Evolutionary conservation across 768 basidiomycete genomes (phyloP), one percentile per base, ranked within the genome.

Genomic region (Leccinum truebloodii): DNA sequence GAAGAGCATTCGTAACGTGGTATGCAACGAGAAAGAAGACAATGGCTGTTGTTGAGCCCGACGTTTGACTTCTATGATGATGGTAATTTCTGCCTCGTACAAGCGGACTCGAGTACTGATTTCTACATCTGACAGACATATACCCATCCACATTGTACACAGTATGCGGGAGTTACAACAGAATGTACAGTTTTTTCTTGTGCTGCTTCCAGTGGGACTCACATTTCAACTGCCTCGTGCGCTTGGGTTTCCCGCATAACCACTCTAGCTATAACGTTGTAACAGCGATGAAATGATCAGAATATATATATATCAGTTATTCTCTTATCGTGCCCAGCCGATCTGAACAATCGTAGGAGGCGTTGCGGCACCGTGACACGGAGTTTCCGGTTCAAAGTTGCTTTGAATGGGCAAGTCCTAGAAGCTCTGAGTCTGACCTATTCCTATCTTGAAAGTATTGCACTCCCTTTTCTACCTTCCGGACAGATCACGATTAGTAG

Each of bases 1-100:
- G 59, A 52, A 66, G 67, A 37, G 69, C 62, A 7, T 59, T 70
- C 48, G 1, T 66, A 22, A 28, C 39, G 22, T 71, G 69, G 69
- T 13, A 54, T 32, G 57, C 52, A 22, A 44, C 26, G 44, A 66
- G 57, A 50, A 37, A 53, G 49, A 69, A 71, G 58, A 18, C 37
- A 6, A 32, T 8, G 6, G 54, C 52, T 51, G 20, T 51, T 9
- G 54, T 59, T 39, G 35, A 61, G 8, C 10, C 41, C 5, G 41
- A 44, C 5, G 4, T 44, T 44, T 44, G 41, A 44, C 9, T 20
- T 44, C 9, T 12, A 44, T 44, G 14, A 34, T 34, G 32, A 59
- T 12, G 54, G 66, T 65, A 41, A 55, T 10, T 30, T 8, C 14
- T n/a, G 3, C 50, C 5, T 57, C 13, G 24, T 9, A 4, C 24